These are phyloP conservation scores for Ceratocystis lukuohia DNA, from an alignment of 2,329 filamentous ascomycete species.

Conservation along the genomic window DNA sequence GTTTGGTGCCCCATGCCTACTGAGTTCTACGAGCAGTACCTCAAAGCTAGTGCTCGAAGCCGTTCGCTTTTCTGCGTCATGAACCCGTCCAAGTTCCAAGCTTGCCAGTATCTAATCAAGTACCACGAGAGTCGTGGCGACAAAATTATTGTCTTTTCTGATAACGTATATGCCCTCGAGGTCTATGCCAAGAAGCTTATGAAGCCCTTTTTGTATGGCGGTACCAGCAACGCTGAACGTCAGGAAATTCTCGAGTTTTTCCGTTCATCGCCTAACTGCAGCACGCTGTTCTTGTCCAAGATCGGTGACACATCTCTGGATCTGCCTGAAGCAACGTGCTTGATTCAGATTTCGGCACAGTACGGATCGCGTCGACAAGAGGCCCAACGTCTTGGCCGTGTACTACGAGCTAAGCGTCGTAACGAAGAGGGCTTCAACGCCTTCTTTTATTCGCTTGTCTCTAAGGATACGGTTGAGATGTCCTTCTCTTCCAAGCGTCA, in stretches of 20 bases:
- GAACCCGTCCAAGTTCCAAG: conserved; percentile 95
- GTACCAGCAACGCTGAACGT: conserved; percentile 73
- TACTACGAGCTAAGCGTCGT: conserved; percentile 83
- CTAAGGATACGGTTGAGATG: conserved; percentile 97
- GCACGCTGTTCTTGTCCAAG: conserved; percentile 91
- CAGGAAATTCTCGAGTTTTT: conserved; percentile 85
- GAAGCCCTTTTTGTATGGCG: conserved; percentile 85
- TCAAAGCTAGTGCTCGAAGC: conserved; percentile 47
- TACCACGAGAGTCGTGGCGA: conserved; percentile 91
- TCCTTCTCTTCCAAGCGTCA: conserved; percentile 93
- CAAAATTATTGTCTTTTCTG: conserved; percentile 96
- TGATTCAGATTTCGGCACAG: conserved; percentile 95
- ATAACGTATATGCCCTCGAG: conserved; percentile 87
- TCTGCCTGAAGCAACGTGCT: conserved; percentile 84
- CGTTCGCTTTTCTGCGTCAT: conserved; percentile 66
- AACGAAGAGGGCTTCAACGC: conserved; percentile 99
- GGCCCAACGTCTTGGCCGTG: conserved; percentile 82
- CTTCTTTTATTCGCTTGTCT: conserved; percentile 96
- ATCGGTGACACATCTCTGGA: conserved; percentile 98
- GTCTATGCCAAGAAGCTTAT: conserved; percentile 70
- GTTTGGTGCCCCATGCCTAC: conserved; percentile 99
- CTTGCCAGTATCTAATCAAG: conserved; percentile 94
- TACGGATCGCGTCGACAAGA: conserved; percentile 95
- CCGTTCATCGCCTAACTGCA: conserved; percentile 78
- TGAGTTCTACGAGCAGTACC: conserved; percentile 92